phyloP scores from a whole-genome alignment of 2,329 filamentous ascomycete genomes.

The Colletotrichum melonis region DNA sequence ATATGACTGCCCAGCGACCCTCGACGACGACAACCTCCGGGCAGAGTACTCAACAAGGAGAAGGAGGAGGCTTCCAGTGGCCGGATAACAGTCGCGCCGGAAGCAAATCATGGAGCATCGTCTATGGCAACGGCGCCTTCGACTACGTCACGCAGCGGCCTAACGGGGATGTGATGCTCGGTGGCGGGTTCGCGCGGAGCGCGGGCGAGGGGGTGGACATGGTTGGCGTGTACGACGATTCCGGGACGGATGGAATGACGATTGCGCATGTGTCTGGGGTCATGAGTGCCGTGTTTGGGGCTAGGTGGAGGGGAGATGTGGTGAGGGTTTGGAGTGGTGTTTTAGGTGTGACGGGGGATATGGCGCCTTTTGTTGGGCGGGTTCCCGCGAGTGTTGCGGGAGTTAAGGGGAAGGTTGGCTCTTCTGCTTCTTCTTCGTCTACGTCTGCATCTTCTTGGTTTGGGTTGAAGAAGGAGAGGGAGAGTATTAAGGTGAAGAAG shows the following conservation, averaged over 20 bases:
- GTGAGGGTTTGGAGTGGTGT: slow-evolving; percentile 62
- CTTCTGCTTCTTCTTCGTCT: not conserved
- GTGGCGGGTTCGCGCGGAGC: slow-evolving; percentile 61
- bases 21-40: slow-evolving; percentile 36
- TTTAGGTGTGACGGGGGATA: slow-evolving; percentile 59
- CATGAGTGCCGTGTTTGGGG: slow-evolving; percentile 55
- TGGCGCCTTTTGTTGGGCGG: slow-evolving; percentile 61
- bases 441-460: not conserved
- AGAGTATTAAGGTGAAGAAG: not conserved
- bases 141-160: slow-evolving; percentile 65
- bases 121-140: slow-evolving; percentile 53
- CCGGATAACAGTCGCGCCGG: slow-evolving; percentile 51
- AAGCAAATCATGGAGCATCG: slow-evolving; percentile 61
- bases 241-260: slow-evolving; percentile 50
- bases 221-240: slow-evolving; percentile 61
- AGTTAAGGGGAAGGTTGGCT: slow-evolving; percentile 39
- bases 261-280: slow-evolving; percentile 53
- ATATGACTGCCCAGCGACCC: slow-evolving; percentile 63
- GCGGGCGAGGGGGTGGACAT: slow-evolving; percentile 55
- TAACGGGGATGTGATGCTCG: slow-evolving; percentile 62
- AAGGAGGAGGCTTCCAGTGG: slow-evolving; percentile 41
- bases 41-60: not conserved
- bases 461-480: not conserved
- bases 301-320: slow-evolving; percentile 49
- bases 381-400: slow-evolving; percentile 42